Base-by-base conservation (phyloP, 2,329 filamentous ascomycete species). In the Xylaria sp. region DNA sequence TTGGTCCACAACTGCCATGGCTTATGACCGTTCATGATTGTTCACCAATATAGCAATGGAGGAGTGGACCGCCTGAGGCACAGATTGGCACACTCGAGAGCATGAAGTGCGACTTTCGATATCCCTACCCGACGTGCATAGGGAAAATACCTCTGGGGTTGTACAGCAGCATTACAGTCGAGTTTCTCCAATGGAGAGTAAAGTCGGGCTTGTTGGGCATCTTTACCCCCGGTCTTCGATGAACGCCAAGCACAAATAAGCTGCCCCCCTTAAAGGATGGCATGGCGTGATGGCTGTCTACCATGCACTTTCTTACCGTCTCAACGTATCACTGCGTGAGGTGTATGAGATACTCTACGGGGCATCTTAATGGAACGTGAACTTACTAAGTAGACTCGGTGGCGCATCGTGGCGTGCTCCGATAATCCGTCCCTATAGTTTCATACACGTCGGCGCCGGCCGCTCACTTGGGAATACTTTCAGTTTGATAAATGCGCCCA, bases 61-160 rank as follows among this genome's bases (percentile, higher is more conserved):
- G 37, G n/a, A 47, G 6, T 21, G 9, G 18, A 47, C n/a, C n/a
- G n/a, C n/a, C 18, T 23, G n/a, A n/a, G n/a, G 44, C 9, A 2
- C 40, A 25, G 13, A 29, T n/a, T 29, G 23, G 23, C 55, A 29
- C 29, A 6, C 5, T 37, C 37, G 4, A 47, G 37, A 58, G 55
- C 55, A 44, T 58, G 23, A 58, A 44, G 37, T 32, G 55, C 27
- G 55, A 29, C 16, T 42, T 21, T 21, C 21, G 13, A 23, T 27
- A 58, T 27, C 55, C 55, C 37, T 58, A 44, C 55, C 55, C 6
- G 18, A 58, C 8, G 37, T 42, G 55, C 55, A 42, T 12, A 27
- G 37, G n/a, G 21, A 29, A 29, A 58, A 42, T 16, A 5, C 12
- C 13, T 10, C 18, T 58, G 35, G 55, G 55, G 55, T 47, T 58